Base-by-base conservation (phyloP, 108 stramenopile genomes). In the Mediolabrus comicus region DNA sequence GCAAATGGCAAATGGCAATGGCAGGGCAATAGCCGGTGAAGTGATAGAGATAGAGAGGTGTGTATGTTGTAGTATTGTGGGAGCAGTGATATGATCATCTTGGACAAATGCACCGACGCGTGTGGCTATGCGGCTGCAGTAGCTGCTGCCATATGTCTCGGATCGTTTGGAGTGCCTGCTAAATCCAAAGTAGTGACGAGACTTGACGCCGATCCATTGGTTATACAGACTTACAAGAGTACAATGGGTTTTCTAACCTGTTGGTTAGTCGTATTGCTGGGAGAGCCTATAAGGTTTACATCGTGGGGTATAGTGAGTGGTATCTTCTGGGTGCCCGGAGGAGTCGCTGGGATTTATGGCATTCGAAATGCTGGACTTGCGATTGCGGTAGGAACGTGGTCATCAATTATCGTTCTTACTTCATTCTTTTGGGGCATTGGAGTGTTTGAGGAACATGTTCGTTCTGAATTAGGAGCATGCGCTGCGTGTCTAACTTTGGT, bases 291-390 rank as follows among this genome's bases (percentile, higher is more conserved):
- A 58, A 54, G 57, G 19, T 91, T 82, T 62, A 94, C 92, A 31
- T 59, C 73, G 9, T 91, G 88, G 88, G 92, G 92, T 4, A 69
- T 94, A 12, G 58, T 89, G 27, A 82, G 79, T 43, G 92, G 92
- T 12, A 34, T 89, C 2, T 84, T 90, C 30, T 91, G 92, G 88
- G 85, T 86, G 25, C 80, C 83, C 4, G 89, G 84, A 13, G 86
- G 86, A 0, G 30, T 61, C 2, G 59, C 67, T 51, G 84, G 85
- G 8, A 81, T 87, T 25, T 82, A 76, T 52, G 84, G 69, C 4
- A 89, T 93, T 38, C 79, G 86, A 16, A 81, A 67, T 75, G 87
- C 88, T 24, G 92, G 92, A 0, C 43, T 94, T 12, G 89, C 92
- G 16, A 69, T 91, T 25, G 81, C 82, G 8, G 77, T 86, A 24